A percentile compares a stretch with the other conserved stretches of the same genome.
These are phyloP conservation scores for Agapanthus africanus DNA, from an alignment of 106 monocot species.

Conservation along the genomic window DNA sequence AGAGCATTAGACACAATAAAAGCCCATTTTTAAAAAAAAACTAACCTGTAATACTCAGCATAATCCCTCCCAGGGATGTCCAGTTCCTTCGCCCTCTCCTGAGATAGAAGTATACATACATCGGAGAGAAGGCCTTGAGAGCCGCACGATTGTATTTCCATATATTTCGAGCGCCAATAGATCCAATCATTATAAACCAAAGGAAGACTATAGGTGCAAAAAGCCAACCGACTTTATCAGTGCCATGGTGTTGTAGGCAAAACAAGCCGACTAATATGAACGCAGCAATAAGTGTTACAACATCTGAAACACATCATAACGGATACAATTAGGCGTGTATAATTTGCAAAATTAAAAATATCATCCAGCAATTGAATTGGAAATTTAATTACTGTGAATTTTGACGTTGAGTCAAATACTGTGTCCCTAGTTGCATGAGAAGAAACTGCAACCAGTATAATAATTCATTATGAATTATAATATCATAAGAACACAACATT, in stretches of 20 bases:
- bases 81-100: conserved; percentile 27
- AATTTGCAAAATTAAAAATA: no score
- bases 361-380: no score
- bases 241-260: conserved; percentile 60
- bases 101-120: conserved; percentile 42
- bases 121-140: conserved; percentile 48
- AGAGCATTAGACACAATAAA: neutral
- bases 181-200: conserved; percentile 61
- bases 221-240: conserved; percentile 62
- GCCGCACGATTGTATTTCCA: conserved; percentile 48
- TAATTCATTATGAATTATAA: no score
- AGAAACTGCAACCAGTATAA: no score
- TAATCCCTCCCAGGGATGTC: conserved; percentile 61
- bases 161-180: conserved; percentile 45
- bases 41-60: conserved; percentile 63
- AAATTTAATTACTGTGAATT: no score
- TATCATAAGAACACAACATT: no score
- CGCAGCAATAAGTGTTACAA: conserved; percentile 42
- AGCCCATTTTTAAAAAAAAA: neutral
- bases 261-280: conserved; percentile 53
- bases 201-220: conserved; percentile 65
- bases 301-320: no score
- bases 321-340: no score
- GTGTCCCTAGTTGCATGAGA: no score
- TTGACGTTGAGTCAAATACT: no score